Conservation (phyloP, 495 filamentous ascomycete species). For the Penicillium flavigenum region DNA sequence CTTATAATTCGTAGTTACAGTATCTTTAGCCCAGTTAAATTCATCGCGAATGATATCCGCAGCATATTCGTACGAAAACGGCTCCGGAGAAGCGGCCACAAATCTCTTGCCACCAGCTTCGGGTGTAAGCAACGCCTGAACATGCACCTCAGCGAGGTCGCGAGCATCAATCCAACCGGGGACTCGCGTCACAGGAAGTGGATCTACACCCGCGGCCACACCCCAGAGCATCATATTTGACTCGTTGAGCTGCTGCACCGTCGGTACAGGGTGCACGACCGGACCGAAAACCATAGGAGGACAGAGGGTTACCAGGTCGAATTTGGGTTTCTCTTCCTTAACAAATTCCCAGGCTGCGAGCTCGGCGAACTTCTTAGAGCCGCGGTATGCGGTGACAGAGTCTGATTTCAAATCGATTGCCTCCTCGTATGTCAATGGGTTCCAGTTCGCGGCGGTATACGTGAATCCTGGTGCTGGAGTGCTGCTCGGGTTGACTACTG, state of each 20-base stretch:
- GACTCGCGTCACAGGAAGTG: conserved; percentile 33
- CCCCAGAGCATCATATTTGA: conserved; percentile 39
- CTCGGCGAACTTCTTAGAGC: conserved; percentile 60
- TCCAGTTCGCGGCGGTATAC: conserved; percentile 71
- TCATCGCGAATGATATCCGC: conserved; percentile 36
- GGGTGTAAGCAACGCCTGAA: conserved; percentile 33
- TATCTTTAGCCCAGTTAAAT: conserved; percentile 30
- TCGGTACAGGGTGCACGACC: conserved; percentile 35
- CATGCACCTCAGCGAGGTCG: conserved; percentile 45
- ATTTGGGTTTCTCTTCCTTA: conserved; percentile 63
- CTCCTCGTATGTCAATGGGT: conserved; percentile 64
- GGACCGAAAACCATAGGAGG: conserved; percentile 52
- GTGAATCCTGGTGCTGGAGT: conserved; percentile 43
- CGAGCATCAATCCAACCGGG: conserved; percentile 48
- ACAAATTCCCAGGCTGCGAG: conserved; percentile 55
- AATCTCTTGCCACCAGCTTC: conserved; percentile 41
- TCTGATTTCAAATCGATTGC: conserved; percentile 40
- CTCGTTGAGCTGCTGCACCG: conserved; percentile 35
- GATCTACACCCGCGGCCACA: conserved; percentile 27
- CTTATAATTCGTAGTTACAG: conserved; percentile 31
- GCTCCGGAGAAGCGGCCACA: conserved; percentile 32
- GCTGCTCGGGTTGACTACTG: conserved; percentile 53
- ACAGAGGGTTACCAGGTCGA: conserved; percentile 65
- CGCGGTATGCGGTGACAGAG: conserved; percentile 57
- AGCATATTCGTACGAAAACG: conserved; percentile 42